Evolutionary conservation across 2,329 filamentous ascomycete genomes (phyloP), one percentile per base, ranked within the genome.

Genomic region (Sarocladiaceae sp.): DNA sequence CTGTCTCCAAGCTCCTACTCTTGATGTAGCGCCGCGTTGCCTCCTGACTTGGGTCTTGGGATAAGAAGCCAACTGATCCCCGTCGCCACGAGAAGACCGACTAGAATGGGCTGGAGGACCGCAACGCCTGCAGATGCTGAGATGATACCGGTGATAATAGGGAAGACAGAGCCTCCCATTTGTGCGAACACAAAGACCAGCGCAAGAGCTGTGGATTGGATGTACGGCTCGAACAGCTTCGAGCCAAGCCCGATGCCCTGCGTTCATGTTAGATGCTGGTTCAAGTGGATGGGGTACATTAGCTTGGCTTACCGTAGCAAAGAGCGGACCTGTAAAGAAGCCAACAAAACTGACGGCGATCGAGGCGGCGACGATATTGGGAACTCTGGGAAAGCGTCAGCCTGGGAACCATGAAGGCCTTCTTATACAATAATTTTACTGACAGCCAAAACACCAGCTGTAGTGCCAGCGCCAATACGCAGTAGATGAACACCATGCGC

Each of bases 401-500:
- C 16, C 29, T 31, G 13, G 20, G n/a, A 7, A 13, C 15, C n/a
- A n/a, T n/a, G n/a, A n/a, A n/a, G 15, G 4, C 13, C 33, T 35
- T 13, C 33, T 35, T 35, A 15, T 19, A 20, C 6, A 19, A 5
- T 24, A 13, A 19, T 29, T n/a, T 2, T 4, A 60, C 63, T 51
- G 44, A 76, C 57, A 79, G 61, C 79, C 79, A 82, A 42, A 82
- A 82, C 0, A 81, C 59, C 6, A 82, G 53, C 50, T 82, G 77
- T 1, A 82, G 55, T 0, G 56, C 73, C 1, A 82, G 61, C 44
- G 72, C 71, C 0, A 79, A 47, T 2, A 70, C 53, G 21, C 68
- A 67, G 42, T 80, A 83, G 0, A 73, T 33, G 2, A 79, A 61
- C 1, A 81, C 57, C 75, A 82, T 81, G 3, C 66, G 64, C 15